phyloP scores from a whole-genome alignment of 352 stramenopile genomes.

The Pythium insidiosum region DNA sequence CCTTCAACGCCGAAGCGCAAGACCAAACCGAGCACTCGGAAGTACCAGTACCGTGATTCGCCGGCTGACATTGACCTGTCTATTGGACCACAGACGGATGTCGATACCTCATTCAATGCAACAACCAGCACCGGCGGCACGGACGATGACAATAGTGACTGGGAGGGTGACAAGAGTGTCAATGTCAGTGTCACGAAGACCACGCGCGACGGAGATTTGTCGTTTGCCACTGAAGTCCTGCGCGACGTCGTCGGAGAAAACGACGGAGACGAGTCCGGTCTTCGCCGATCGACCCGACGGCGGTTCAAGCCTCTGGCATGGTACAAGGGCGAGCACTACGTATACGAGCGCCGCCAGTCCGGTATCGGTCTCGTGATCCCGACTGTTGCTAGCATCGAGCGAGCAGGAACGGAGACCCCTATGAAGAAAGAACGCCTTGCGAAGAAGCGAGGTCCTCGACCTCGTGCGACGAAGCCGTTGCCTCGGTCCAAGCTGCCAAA shows the following conservation, averaged over 20 bases:
- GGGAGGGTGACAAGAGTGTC: constrained; percentile 17
- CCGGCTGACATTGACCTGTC: constrained; percentile 34
- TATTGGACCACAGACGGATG: too few relatives aligned
- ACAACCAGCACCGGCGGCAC: too few relatives aligned
- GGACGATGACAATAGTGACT: constrained; percentile 48
- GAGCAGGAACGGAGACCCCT: constrained; percentile 46
- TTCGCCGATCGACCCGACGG: constrained; percentile 68
- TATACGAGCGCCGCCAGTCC: constrained; percentile 76
- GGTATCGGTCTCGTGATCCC: constrained; percentile 78
- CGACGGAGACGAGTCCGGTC: constrained; percentile 24
- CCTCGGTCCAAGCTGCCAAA: constrained; percentile 37
- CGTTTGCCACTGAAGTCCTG: constrained; percentile 40
- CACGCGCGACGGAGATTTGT: constrained; percentile 17
- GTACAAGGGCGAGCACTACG: constrained; percentile 85
- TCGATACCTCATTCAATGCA: too few relatives aligned
- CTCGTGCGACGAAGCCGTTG: constrained; percentile 29
- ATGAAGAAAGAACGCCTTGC: constrained; percentile 25
- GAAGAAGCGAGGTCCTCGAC: constrained; percentile 20
- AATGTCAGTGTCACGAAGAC: constrained; percentile 8
- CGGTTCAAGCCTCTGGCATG: constrained; percentile 81
- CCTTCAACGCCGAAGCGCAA: constrained; percentile 18
- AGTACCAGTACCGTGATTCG: constrained; percentile 40
- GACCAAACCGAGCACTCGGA: constrained; percentile 30
- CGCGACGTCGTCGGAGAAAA: constrained; percentile 27
- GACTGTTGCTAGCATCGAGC: constrained; percentile 66